Conservation (phyloP, 2,329 filamentous ascomycete genomes). For the Rosellinia necatrix region DNA sequence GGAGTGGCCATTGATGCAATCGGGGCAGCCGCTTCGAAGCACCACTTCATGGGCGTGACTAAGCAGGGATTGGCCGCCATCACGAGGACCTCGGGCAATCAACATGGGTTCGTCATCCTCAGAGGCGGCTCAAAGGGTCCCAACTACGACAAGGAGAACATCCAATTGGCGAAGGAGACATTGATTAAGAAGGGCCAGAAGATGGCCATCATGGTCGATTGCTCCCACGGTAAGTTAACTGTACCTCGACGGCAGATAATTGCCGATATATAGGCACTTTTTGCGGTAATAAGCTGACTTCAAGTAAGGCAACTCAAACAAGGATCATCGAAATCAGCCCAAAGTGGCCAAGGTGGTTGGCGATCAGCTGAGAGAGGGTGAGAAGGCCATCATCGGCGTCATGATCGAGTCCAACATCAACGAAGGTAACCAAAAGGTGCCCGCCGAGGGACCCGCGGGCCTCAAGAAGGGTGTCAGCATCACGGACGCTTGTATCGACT, state of each 20-base stretch:
- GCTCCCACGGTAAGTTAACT: conserved; percentile 77
- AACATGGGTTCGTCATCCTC: conserved; percentile 96
- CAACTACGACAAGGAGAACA: conserved; percentile 88
- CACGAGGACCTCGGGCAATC: conserved; percentile 88
- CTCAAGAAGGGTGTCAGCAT: conserved; percentile 92
- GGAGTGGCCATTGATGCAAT: conserved; percentile 95
- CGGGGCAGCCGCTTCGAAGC: conserved; percentile 79
- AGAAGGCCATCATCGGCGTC: conserved; percentile 88
- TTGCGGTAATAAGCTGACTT: conserved; percentile 20
- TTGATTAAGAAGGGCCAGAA: conserved; percentile 82
- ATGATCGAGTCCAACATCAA: conserved; percentile 99
- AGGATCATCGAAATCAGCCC: conserved; percentile 97
- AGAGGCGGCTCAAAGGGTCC: conserved; percentile 89
- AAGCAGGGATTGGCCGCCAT: conserved; percentile 97
- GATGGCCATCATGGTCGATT: conserved; percentile 96
- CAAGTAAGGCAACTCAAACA: conserved; percentile 82
- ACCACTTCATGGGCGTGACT: conserved; percentile 98
- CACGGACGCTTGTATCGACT: conserved; percentile 94
- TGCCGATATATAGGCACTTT: too few species aligned
- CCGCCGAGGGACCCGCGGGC: conserved; percentile 74
- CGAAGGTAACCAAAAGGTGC: conserved; percentile 87
- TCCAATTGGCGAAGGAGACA: conserved; percentile 77
- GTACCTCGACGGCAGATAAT: too few species aligned
- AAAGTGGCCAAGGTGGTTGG: conserved; percentile 82
- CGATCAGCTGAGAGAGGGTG: conserved; percentile 85